Base-by-base conservation (phyloP, 352 stramenopile species). In the Phytophthora idaei region DNA sequence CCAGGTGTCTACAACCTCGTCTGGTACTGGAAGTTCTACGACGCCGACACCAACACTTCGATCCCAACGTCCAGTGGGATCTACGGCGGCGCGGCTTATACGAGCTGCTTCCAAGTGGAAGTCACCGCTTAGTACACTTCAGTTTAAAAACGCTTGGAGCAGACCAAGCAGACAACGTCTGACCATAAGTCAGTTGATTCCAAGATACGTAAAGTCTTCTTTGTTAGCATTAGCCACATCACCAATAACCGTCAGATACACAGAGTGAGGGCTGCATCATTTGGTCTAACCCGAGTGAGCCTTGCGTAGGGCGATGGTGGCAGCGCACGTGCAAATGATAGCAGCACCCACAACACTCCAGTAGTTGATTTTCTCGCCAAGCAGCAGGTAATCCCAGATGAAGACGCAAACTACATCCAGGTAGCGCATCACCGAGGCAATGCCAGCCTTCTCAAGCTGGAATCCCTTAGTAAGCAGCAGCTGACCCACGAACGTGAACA, bases 351-450 rank as follows among this genome's bases (percentile, higher is more conserved):
- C 66, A 32, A 92, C 49, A 66, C 84, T 92, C 77, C 83, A 91
- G 67, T 79, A 71, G 69, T 87, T 91, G 52, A 94, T 90, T 11
- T 71, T 56, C 59, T 93, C 85, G 9, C 75, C 61, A 0, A 93
- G 71, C 21, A 92, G 56, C 42, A 89, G 29, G 14, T 73, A 73
- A 62, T 94, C 85, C 82, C 84, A 93, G 48, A 95, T 73, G 62
- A 95, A 95, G 6, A 92, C 82, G 61, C 76, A 93, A n/a, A 93
- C 85, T 7, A 95, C 85, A 54, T 93, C 87, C 27, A 93, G 49
- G 64, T 93, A 93, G 34, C 87, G 87, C 87, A 93, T 93, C 54
- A 93, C 81, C 12, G 83, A 93, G 12, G 87, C 87, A 31, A 93
- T 89, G 11, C 85, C 85, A n/a, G 83, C 83, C 44, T 93, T 95